Evolutionary conservation across 1,139 yeast species (phyloP), one percentile per base, ranked within the genome.

Genomic region (Suhomyces ambrosiae): DNA sequence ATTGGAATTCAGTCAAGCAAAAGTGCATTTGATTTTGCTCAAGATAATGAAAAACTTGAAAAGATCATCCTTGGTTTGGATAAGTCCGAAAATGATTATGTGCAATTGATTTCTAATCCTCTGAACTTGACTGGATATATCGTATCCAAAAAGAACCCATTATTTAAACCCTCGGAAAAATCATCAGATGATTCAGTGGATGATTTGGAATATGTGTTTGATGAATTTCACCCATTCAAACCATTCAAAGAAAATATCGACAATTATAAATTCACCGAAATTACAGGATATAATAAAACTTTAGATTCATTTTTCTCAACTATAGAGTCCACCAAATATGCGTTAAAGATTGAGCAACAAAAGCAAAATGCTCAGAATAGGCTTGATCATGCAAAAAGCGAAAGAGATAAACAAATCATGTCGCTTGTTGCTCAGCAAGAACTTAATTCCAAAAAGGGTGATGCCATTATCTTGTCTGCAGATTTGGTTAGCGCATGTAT

Each of bases 241-340:
- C 96, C 96, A 0, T 54, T 61, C 38, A 67, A 75, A 42, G 68
- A 70, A 36, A 48, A 60, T 19, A 46, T 48, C 3, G 66, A 62
- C 12, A 45, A 54, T 16, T 60, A 60, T 34, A 62, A 62, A 35
- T 60, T 73, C 29, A 58, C 68, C 3, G 60, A 60, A 22, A 60
- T 78, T 7, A 51, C 60, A 7, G 90, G 95, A 0, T 92, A 88
- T 57, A 89, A 87, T 53, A 75, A 77, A 41, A 84, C 97, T 0
- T 71, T 90, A 17, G 98, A 92, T 59, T 71, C 69, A 32, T 92
- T 86, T 56, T 92, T 86, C 57, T 87, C 96, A 0, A 82, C 94
- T 0, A 68, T 89, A 12, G 96, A 90, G 53, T 82, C 95, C 2
- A 80, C 88, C 7, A 87, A 86, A 52, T 78, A 83, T 50, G 82